These are phyloP conservation scores for Aspergillus piperis DNA, from an alignment of 2,329 filamentous ascomycete genomes.

Conservation along the genomic window DNA sequence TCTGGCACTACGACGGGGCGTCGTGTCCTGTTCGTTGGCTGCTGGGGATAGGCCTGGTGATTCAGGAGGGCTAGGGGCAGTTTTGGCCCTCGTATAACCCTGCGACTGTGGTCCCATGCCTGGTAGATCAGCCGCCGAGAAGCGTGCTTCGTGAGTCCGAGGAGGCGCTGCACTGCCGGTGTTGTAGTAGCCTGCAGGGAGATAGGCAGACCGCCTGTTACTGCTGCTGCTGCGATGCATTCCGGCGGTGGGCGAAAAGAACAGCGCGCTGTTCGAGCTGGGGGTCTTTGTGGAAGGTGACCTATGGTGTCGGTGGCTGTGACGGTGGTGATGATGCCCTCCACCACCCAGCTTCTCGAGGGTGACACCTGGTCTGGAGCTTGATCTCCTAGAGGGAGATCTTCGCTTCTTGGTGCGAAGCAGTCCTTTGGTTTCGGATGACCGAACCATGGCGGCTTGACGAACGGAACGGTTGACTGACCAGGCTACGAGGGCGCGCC, in stretches of 20 bases:
- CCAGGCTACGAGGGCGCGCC: constrained; percentile 86
- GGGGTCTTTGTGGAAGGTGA: constrained; percentile 32
- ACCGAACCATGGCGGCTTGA: constrained; percentile 75
- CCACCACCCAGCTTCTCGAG: constrained; percentile 52
- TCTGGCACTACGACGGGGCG: constrained; percentile 26
- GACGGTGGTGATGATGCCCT: constrained; percentile 28
- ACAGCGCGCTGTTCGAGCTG: constrained; percentile 71
- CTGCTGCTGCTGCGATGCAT: constrained; percentile 57
- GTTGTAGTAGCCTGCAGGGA: constrained; percentile 90
- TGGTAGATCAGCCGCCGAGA: constrained; percentile 61
- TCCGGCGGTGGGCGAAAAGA: constrained; percentile 88
- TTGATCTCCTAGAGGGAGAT: constrained; percentile 21
- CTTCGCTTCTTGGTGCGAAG: constrained; percentile 51
- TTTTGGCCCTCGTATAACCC: constrained; percentile 52
- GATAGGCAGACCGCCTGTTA: constrained; percentile 72
- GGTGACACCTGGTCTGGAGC: constrained; percentile 48
- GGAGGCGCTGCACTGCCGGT: constrained; percentile 60
- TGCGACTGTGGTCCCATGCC: constrained; percentile 63
- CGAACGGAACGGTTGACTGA: constrained; percentile 89
- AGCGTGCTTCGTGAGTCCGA: constrained; percentile 34
- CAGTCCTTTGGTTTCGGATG: constrained; percentile 69
- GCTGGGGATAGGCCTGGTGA: constrained; percentile 60
- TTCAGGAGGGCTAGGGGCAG: constrained; percentile 61
- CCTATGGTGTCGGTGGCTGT: constrained; percentile 38
- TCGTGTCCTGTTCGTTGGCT: constrained; percentile 36